Base-by-base conservation (phyloP, 495 filamentous ascomycete genomes). In the Daldinia decipiens region DNA sequence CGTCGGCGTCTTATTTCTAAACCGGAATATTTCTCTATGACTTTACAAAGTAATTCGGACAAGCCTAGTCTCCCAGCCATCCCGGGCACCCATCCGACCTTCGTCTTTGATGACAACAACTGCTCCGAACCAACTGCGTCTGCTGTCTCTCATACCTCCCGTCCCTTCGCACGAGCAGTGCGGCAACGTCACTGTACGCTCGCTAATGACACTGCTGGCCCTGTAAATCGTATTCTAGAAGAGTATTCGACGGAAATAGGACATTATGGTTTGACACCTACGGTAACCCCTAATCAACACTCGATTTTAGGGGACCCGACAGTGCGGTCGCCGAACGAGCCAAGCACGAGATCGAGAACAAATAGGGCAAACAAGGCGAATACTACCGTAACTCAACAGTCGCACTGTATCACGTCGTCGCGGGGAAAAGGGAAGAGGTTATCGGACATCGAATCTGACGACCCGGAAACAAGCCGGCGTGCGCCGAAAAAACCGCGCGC, bases 11-110 rank as follows among this genome's bases (percentile, higher is more conserved):
- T 31, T 43, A 26, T 55, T 55, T 52, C 40, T 13, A 27, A 68
- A 27, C 27, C 56, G 61, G 67, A 71, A 73, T 66, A 73, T 45
- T 62, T 58, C 73, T 75, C 74, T 70, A 77, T 77, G 75, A 77
- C 75, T 73, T 57, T 63, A 55, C 70, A 65, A 76, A 67, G 65
- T 65, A 66, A 74, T 32, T 53, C 56, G 45, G 68, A 72, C 62
- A 66, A 70, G 62, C 59, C 73, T 70, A 59, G 70, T 60, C 62
- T 59, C 64, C 67, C 75, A 70, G 43, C 47, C 60, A 63, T 55
- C 53, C 52, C 68, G 62, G 75, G 32, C 34, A 63, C 64, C 51
- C 68, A 62, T 31, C 55, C 74, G 64, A 72, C 59, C 34, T 58
- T 71, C 62, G 59, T 54, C 55, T 66, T 72, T 45, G 59, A 64